Conservation (phyloP, 2,329 filamentous ascomycete species). For the Microcera coccophila region DNA sequence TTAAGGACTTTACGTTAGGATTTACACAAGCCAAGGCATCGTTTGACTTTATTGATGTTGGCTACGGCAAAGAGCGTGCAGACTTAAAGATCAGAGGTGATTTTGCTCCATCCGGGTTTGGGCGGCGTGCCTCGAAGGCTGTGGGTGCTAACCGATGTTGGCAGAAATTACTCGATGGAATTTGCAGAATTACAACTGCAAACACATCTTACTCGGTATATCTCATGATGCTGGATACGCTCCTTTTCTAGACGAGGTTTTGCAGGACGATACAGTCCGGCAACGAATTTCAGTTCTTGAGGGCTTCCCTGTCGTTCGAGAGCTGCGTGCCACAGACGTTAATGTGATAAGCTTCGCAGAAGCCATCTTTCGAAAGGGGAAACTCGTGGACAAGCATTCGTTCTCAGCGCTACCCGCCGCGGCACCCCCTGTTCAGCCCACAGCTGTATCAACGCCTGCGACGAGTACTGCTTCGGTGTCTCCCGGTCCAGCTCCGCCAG, state of each 20-base stretch:
- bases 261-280: constrained; percentile 41
- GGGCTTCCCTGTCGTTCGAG: constrained; percentile 47
- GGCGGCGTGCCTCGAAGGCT: neutral
- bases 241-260: constrained; percentile 54
- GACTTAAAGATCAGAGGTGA: constrained; percentile 59
- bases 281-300: constrained; percentile 52
- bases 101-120: neutral
- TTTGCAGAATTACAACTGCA: constrained; percentile 58
- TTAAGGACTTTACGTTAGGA: constrained; percentile 55
- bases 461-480: constrained; percentile 24
- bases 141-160: constrained; percentile 6
- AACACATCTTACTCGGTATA: constrained; percentile 57
- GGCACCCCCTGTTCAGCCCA: constrained; percentile 3
- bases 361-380: constrained; percentile 52
- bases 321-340: constrained; percentile 46
- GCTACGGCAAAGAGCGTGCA: constrained; percentile 54
- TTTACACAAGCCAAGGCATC: constrained; percentile 57
- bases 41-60: constrained; percentile 63
- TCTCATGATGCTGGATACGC: constrained; percentile 60
- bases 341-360: constrained; percentile 44
- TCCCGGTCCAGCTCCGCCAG: constrained; percentile 5
- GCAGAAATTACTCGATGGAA: constrained; percentile 55
- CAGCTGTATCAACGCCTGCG: constrained; percentile 20
- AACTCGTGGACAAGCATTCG: constrained; percentile 38
- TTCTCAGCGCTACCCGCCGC: neutral